Conservation (phyloP, 2,329 filamentous ascomycete genomes). For the Lecanosticta acicola region DNA sequence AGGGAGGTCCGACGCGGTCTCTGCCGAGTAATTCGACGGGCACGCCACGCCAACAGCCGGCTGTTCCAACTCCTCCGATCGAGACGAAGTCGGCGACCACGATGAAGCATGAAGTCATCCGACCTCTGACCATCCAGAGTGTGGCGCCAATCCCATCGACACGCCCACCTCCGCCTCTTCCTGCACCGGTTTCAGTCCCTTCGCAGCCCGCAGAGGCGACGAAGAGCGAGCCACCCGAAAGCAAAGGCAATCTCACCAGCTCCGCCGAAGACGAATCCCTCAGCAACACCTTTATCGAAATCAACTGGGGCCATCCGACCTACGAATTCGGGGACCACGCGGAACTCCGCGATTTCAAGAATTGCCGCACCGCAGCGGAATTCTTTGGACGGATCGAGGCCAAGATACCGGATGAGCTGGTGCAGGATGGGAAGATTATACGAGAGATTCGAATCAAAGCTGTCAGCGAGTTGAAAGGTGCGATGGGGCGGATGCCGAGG, state of each 20-base stretch:
- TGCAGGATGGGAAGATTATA: slow-evolving; percentile 4
- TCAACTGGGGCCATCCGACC: slow-evolving; percentile 8
- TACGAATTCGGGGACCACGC: slow-evolving; percentile 8
- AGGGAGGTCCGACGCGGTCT: background rate
- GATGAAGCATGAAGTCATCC: background rate
- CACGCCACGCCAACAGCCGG: background rate
- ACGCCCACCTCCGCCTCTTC: background rate
- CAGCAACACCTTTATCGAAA: slow-evolving; percentile 6
- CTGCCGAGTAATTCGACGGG: background rate
- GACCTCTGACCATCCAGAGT: background rate
- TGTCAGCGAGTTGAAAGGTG: slow-evolving; percentile 1
- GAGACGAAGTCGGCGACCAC: background rate
- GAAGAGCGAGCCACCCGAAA: background rate
- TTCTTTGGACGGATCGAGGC: slow-evolving; percentile 10
- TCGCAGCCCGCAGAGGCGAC: background rate
- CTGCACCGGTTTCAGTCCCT: background rate
- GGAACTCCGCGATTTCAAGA: background rate
- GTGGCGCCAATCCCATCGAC: background rate
- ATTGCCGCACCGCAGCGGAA: slow-evolving; percentile 3
- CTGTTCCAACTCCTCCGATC: background rate
- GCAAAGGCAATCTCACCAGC: background rate
- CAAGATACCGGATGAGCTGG: slow-evolving; percentile 8
- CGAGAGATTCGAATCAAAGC: slow-evolving; percentile 8
- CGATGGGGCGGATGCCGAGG: slow-evolving; percentile 3
- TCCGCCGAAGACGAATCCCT: background rate